phyloP scores from a whole-genome alignment of 805 yeast genomes.

The Yamadazyma insecticola region DNA sequence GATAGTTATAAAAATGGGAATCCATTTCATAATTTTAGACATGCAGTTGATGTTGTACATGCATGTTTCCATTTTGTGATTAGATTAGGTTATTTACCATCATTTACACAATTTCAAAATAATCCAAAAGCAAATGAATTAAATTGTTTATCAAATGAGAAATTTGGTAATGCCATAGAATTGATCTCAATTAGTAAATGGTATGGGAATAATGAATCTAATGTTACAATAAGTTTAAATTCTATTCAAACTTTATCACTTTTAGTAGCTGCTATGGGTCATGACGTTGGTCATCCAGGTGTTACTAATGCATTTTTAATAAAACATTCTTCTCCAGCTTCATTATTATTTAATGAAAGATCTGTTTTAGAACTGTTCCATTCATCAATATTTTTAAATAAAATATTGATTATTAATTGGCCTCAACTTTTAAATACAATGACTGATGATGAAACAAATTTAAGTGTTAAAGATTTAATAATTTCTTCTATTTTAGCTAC shows the following conservation, averaged over 20 bases:
- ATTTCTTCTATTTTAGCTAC: slow-evolving; percentile 49
- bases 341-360: slow-evolving; percentile 54
- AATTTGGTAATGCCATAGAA: slow-evolving; percentile 13
- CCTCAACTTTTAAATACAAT: slow-evolving; percentile 22
- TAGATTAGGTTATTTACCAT: slow-evolving; percentile 36
- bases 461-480: slow-evolving; percentile 22
- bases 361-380: slow-evolving; percentile 85
- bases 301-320: slow-evolving; percentile 74
- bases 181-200: slow-evolving; percentile 9
- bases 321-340: slow-evolving; percentile 56
- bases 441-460: slow-evolving; percentile 10
- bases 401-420: slow-evolving; percentile 31
- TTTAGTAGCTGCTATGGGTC: slow-evolving; percentile 83
- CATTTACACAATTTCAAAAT: slow-evolving; percentile 29
- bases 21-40: slow-evolving; percentile 92
- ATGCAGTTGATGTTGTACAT: slow-evolving; percentile 93
- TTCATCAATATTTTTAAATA: slow-evolving; percentile 52
- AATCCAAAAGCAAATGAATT: slow-evolving; percentile 29
- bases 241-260: slow-evolving; percentile 52
- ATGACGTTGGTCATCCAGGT: slow-evolving; percentile 96
- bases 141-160: slow-evolving; percentile 8
- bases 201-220: not conserved
- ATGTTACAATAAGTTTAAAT: slow-evolving; percentile 23
- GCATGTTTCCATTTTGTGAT: slow-evolving; percentile 69
- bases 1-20: slow-evolving; percentile 80